These are phyloP conservation scores for Colletotrichum sp. DNA, from an alignment of 2,329 filamentous ascomycete species.

Conservation along the genomic window DNA sequence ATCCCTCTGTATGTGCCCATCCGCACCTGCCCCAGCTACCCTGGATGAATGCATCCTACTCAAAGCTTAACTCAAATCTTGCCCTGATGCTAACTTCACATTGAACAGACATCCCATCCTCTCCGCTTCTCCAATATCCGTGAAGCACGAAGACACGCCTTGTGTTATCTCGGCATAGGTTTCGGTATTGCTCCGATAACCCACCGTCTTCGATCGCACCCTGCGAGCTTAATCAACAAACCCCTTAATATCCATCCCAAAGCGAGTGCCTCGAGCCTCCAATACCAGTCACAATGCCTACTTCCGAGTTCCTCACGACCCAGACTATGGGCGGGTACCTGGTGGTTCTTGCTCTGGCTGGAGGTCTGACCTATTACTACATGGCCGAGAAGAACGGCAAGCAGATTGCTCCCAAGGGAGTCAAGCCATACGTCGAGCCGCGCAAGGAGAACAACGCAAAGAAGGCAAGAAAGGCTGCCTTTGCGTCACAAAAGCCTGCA, in stretches of 20 bases:
- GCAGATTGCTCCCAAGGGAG: conserved; percentile 29
- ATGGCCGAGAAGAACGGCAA: conserved; percentile 31
- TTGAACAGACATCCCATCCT: neutral
- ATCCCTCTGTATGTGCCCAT: conserved; percentile 10
- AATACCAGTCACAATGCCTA: conserved; percentile 23
- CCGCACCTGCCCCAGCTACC: neutral
- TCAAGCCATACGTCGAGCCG: conserved; percentile 32
- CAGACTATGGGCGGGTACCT: conserved; percentile 21
- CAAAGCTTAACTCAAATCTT: neutral
- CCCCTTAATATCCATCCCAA: conserved; percentile 2
- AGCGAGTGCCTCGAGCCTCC: neutral
- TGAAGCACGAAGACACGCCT: neutral
- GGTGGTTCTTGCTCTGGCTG: conserved; percentile 19
- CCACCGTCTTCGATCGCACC: neutral
- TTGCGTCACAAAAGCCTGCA: conserved; percentile 38
- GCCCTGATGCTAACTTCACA: neutral
- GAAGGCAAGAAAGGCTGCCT: conserved; percentile 51
- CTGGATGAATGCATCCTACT: neutral
- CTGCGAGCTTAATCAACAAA: neutral
- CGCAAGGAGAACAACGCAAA: conserved; percentile 49
- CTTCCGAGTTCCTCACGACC: conserved; percentile 20
- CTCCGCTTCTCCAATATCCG: neutral
- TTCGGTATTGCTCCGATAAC: conserved; percentile 1
- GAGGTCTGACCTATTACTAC: conserved; percentile 20
- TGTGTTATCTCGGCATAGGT: neutral